Base-by-base conservation (phyloP, 169 alveolate species). In the Sarcocystis neurona region DNA sequence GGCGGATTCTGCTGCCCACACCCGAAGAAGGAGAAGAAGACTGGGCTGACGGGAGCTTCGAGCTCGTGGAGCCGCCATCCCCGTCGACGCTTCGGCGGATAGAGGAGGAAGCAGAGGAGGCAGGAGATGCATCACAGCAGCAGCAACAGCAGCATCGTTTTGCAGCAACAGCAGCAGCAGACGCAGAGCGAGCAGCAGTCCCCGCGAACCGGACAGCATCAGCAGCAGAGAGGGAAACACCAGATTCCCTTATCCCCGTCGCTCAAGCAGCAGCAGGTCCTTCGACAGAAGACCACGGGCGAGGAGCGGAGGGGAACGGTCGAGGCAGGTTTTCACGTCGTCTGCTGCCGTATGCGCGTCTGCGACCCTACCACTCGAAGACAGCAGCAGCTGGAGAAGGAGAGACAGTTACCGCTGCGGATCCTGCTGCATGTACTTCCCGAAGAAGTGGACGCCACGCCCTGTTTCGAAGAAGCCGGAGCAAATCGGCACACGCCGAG, bases 11-110 rank as follows among this genome's bases (percentile, higher is more conserved):
- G n/a, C n/a, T n/a, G n/a, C n/a, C n/a, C n/a, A n/a, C n/a, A n/a
- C n/a, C n/a, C n/a, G n/a, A n/a, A n/a, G 53, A 53, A 53, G 82
- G 39, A 5, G 39, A 63, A 5, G 75, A 5, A 63, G 75, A 20
- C 43, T 18, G n/a, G 34, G 75, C 34, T 8, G 82, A 72, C 47
- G 82, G 41, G 8, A 53, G 15, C 12, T 43, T 72, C 4, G 48
- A 3, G 1, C 82, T 72, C 34, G 82, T 72, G 6, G 58, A 39
- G 39, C 82, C 82, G 58, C 82, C 82, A 6, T 72, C 82, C 39
- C 82, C 82, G 2, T 47, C 82, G 56, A 37, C 82, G 30, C 82
- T 72, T 10, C 10, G 82, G 5, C 8, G 41, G 34, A 2, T 18
- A 2, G 48, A 72, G 18, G 82, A 72, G 56, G 53, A 72, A 39